Evolutionary conservation across 768 basidiomycete genomes (phyloP).

Genomic region (Pisolithus orientalis): DNA sequence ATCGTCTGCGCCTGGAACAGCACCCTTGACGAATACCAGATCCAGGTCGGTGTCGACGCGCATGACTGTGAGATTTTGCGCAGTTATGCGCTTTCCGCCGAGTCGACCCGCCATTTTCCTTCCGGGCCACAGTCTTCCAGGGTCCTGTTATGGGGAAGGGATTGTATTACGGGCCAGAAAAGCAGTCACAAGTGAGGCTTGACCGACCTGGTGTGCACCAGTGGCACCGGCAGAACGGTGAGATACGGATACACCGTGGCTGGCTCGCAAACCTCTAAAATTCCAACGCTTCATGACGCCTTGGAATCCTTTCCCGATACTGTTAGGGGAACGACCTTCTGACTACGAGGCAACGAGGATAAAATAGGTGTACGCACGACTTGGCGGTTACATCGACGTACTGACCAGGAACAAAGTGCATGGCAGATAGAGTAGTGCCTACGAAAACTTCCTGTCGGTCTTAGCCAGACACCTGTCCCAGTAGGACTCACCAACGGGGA

Average conservation of each 20-base stretch:
- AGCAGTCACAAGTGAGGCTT: not conserved
- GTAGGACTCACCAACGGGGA: constrained; percentile 69
- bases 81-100: constrained; percentile 76
- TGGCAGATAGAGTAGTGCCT: constrained; percentile 87
- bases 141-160: constrained; percentile 53
- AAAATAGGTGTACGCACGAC: constrained; percentile 56
- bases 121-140: constrained; percentile 92
- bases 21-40: constrained; percentile 87
- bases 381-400: constrained; percentile 88
- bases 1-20: constrained; percentile 85
- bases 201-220: constrained; percentile 84
- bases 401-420: constrained; percentile 97
- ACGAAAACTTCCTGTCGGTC: not conserved
- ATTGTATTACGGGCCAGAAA: not conserved
- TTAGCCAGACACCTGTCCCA: not conserved
- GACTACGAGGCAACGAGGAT: not conserved
- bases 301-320: constrained; percentile 95
- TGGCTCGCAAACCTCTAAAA: constrained; percentile 85
- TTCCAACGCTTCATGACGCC: constrained; percentile 97
- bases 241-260: constrained; percentile 93
- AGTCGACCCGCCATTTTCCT: constrained; percentile 98
- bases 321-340: constrained; percentile 28
- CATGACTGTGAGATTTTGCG: constrained; percentile 84
- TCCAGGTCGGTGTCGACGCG: constrained; percentile 84
- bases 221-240: constrained; percentile 92